phyloP scores from a whole-genome alignment of 768 basidiomycete species.

The Mycena olivaceomarginata region DNA sequence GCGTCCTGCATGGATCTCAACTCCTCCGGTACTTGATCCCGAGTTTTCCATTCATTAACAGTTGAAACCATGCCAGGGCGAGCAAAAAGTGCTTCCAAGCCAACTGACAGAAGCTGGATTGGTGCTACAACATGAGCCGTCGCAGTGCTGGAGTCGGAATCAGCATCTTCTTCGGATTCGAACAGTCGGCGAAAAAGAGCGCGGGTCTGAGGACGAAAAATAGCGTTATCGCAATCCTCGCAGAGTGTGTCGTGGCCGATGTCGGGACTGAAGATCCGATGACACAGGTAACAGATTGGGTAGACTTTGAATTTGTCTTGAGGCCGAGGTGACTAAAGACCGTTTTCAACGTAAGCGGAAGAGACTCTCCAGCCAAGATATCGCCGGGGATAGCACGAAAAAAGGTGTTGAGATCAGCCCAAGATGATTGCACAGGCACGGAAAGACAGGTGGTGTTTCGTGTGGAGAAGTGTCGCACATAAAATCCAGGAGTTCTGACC shows the following conservation, averaged over 20 bases:
- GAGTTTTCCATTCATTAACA: conserved; percentile 37
- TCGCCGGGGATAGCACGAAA: not conserved
- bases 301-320: not conserved
- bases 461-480: not conserved
- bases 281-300: conserved; percentile 1
- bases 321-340: not conserved
- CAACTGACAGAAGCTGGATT: conserved; percentile 35
- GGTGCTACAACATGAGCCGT: conserved; percentile 38
- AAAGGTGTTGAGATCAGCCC: not conserved
- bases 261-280: not conserved
- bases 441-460: conserved; percentile 11
- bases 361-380: not conserved
- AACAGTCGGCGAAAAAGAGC: not conserved
- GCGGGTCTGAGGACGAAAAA: not conserved
- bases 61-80: conserved; percentile 29
- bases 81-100: conserved; percentile 31
- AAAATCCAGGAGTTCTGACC: no score
- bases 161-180: not conserved
- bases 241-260: not conserved
- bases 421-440: not conserved
- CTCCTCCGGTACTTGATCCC: not conserved
- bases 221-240: not conserved
- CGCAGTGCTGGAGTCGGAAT: not conserved
- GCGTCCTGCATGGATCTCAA: conserved; percentile 36
- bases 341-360: not conserved